Evolutionary conservation across 495 filamentous ascomycete species (phyloP), one percentile per base, ranked within the genome.

Genomic region (Aspergillus haitiensis): DNA sequence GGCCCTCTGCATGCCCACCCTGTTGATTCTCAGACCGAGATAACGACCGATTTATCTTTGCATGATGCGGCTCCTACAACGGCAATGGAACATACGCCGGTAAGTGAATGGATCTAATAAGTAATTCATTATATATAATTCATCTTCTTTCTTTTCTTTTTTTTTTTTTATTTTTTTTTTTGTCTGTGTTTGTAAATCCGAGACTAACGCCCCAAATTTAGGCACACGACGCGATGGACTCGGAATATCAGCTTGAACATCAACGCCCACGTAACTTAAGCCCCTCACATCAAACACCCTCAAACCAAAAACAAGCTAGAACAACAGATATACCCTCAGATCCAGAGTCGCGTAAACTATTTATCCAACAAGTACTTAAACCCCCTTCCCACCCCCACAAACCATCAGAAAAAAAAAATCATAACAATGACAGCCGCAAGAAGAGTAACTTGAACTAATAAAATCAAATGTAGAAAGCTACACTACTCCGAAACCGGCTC

Each of bases 281-380:
- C 21, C 21, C 21, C 21, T 27, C 21, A 27, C 21, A 27, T 27
- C 21, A 44, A 58, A 52, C 45, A 53, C 33, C 52, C 58, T 55
- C 56, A 66, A 55, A 60, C 61, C 7, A 52, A 66, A 55, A 60
- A 63, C 7, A 52, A 64, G 64, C 58, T 60, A 63, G 56, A 70
- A 63, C 6, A 11, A 42, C 48, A 31, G 54, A 58, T 11, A 50
- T 79, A 9, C 73, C 73, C 9, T 61, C 66, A 47, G 73, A 78
- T 56, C 67, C 75, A 7, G 62, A 70, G 44, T 70, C 75, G 40
- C 73, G 77, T 37, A 77, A 75, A 60, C 59, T 65, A 16, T 79
- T 79, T 61, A 78, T 79, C 51, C 72, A 77, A 73, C 61, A 78
- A 61, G 77, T 79, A 62, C 64, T 70, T 55, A 7, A 50, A 18